Base-by-base conservation (phyloP, 192 early-diverging fungal species). In the Backusella circina region DNA sequence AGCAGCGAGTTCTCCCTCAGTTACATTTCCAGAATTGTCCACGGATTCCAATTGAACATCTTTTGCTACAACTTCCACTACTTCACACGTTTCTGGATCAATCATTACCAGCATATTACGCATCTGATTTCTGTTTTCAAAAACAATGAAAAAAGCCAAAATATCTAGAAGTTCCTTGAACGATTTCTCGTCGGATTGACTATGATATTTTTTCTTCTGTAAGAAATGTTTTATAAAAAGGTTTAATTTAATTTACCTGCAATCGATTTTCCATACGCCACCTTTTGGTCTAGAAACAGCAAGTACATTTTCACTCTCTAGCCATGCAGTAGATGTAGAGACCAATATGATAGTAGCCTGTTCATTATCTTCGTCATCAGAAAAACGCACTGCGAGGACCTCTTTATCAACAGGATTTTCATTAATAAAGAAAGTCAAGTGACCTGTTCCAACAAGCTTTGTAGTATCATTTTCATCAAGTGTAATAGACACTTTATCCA, bases 41-140 rank as follows among this genome's bases (percentile, higher is more conserved):
- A n/a, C 23, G 13, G 32, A 2, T 30, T 80, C 78, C 35, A 80
- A 50, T 21, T 57, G 26, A 12, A 80, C 70, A 80, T 76, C 36
- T n/a, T 76, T 30, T 38, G 79, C 79, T 1, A 80, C 71, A 3
- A 80, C 71, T 39, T 75, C 39, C 31, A 71, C 76, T 5, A 80
- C 71, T 35, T 80, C 44, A 41, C 75, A 71, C 7, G 75, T 47
- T 2, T 47, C 61, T 26, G 79, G 79, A 15, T 76, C 44, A 16
- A 80, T 47, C 35, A 76, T 68, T 2, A 75, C 79, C 21, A 80
- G 32, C 18, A 75, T 80, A 35, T 80, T 75, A n/a, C 66, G 50
- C 73, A 80, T 80, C 1, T 72, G 35, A 15, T 77, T 70, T 36
- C 39, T 54, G 36, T 77, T 77, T 35, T 77, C 76, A 23, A 65